These are phyloP conservation scores for Anthoceros angustus DNA, from an alignment of 225 moss, liverwort and hornwort genomes.

Conservation along the genomic window DNA sequence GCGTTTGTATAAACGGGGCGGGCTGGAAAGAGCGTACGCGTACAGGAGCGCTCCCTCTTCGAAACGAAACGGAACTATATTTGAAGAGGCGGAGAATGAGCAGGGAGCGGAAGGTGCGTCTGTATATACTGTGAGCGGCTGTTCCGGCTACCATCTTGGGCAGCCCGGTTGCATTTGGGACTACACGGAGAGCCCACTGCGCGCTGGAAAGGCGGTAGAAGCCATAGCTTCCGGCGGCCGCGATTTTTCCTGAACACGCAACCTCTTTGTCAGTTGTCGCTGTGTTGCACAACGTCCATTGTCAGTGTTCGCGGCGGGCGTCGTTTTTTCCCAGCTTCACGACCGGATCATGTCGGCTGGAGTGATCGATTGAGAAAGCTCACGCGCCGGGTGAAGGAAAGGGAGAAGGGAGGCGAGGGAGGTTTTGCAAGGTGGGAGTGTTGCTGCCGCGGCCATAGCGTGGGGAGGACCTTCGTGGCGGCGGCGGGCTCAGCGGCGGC, in stretches of 20 bases:
- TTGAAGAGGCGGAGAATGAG: not conserved
- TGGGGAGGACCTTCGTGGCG: not conserved
- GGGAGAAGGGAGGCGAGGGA: not conserved
- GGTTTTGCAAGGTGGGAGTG: not conserved
- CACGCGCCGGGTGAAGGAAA: not conserved
- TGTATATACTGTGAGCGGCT: not conserved
- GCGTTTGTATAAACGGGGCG: not conserved
- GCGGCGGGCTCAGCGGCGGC: slow-evolving; percentile 3
- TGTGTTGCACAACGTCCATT: no score
- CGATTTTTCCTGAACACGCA: no score
- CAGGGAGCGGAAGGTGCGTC: slow-evolving; percentile 1
- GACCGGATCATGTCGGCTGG: no score
- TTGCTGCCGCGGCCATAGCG: not conserved
- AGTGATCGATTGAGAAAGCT: no score
- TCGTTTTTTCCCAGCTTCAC: no score
- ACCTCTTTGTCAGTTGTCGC: no score
- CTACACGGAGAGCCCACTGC: not conserved
- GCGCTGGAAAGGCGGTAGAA: not conserved
- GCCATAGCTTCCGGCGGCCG: not conserved
- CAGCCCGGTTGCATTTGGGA: not conserved
- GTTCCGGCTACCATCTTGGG: not conserved
- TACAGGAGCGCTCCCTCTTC: not conserved
- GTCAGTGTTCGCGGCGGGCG: no score
- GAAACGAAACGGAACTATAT: not conserved
- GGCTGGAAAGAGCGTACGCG: not conserved